Base-by-base conservation (phyloP, 192 early-diverging fungal species). In the Geranomyces variabilis region DNA sequence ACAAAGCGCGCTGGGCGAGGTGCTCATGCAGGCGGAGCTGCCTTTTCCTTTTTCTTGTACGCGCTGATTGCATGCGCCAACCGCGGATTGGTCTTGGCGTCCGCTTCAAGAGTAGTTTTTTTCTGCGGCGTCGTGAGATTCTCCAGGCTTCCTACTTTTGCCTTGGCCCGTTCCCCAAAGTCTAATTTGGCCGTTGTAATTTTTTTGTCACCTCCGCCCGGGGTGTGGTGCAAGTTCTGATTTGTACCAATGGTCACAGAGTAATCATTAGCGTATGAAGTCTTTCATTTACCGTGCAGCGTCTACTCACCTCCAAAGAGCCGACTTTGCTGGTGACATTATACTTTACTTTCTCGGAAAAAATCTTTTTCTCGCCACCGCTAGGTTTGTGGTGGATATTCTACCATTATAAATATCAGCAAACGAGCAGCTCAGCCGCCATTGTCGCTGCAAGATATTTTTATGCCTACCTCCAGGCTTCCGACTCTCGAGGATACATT, bases 51-150 rank as follows among this genome's bases (percentile, higher is more conserved):
- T 10, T 41, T 41, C 10, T 41, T 41, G 36, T 41, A 41, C 10
- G 36, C 36, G 36, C 36, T 41, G 10, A 88, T 86, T 31, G 77
- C 76, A 1, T 93, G 91, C 89, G 90, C 84, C 81, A 87, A 92
- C 76, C 74, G 91, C 31, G 83, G 86, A 0, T 92, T 91, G 76
- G 89, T 55, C 7, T 28, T 3, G 26, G 51, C 51, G 15, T 3
- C 15, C 21, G 19, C 15, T 14, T 4, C 51, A 7, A 55, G 51
- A n/a, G 19, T 28, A 3, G 26, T 14, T 28, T 55, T 55, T 55
- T 15, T 55, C 7, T 14, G 19, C 51, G 14, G 21, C 4, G 51
- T 15, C 12, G 46, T 24, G 19, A 55, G 6, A 28, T 55, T 55
- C 6, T 55, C 51, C 3, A 55, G 51, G 21, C 21, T 24, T 55